These are phyloP conservation scores for bread wheat (Triticum aestivum) DNA, from an alignment of 176 grass and related monocot genomes.

Conservation along the genomic window DNA sequence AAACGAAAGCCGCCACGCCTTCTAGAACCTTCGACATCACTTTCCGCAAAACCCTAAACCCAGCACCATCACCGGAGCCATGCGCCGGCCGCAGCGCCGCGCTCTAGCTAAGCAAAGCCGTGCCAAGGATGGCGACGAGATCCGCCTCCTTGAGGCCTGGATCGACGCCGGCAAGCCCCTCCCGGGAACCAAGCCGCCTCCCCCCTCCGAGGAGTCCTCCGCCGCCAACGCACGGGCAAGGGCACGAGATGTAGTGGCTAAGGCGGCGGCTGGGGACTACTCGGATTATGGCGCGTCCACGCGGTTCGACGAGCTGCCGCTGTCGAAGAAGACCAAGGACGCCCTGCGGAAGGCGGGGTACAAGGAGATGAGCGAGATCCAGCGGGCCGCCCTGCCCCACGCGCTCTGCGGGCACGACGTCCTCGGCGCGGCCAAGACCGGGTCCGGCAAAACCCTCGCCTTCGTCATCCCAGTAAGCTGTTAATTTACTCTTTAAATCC, in stretches of 20 bases:
- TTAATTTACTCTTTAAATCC: slow-evolving; percentile 18
- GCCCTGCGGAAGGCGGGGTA: slow-evolving; percentile 49
- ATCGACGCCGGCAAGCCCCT: slow-evolving; percentile 75
- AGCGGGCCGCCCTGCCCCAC: slow-evolving; percentile 81
- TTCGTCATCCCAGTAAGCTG: slow-evolving; percentile 77
- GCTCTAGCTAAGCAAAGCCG: slow-evolving; percentile 44
- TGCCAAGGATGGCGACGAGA: slow-evolving; percentile 41
- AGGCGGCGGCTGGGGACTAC: slow-evolving; percentile 34
- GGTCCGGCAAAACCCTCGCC: slow-evolving; percentile 90
- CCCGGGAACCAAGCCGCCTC: slow-evolving; percentile 56
- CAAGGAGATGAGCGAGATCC: slow-evolving; percentile 89
- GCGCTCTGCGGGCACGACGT: slow-evolving; percentile 79
- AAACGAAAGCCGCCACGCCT: slow-evolving; percentile 3
- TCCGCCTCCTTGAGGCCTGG: slow-evolving; percentile 68
- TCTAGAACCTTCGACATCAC: slow-evolving; percentile 36
- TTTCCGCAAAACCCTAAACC: slow-evolving; percentile 33
- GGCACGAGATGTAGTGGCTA: background rate
- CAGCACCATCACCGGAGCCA: slow-evolving; percentile 28
- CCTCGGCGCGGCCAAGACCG: slow-evolving; percentile 88
- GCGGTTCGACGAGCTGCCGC: slow-evolving; percentile 66
- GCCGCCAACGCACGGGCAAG: slow-evolving; percentile 1
- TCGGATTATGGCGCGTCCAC: slow-evolving; percentile 59
- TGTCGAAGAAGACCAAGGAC: slow-evolving; percentile 73
- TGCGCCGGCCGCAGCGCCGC: slow-evolving; percentile 48
- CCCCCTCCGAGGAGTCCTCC: slow-evolving; percentile 36